Base-by-base conservation (phyloP, 306 rosid species). In the Adenanthera pavonina region DNA sequence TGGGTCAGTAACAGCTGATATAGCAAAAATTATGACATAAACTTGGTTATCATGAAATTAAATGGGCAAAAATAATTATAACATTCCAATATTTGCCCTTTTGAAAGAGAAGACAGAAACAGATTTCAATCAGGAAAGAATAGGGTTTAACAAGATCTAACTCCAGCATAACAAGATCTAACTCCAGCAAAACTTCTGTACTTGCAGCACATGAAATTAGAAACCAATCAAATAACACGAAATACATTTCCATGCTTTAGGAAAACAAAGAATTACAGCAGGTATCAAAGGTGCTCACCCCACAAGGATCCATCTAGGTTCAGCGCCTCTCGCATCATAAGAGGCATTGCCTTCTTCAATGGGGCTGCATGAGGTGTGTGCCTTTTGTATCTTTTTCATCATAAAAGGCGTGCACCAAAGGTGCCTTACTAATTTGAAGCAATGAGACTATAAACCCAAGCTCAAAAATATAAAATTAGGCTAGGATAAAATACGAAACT, bases 91-190 rank as follows among this genome's bases (percentile, higher is more conserved):
- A 33, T 33, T 1, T 12, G 8, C 34, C 68, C 68, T 41, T n/a
- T 40, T 67, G 7, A 40, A 25, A 41, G 8, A n/a, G 14, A 65
- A 38, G 12, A 38, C 12, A 67, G 10, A 41, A 41, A n/a, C 30
- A 70, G 43, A 46, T 79, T 76, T 82, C 68, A 76, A 70, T 74
- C 40, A 81, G 59, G 69, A 44, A 67, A 41, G 13, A n/a, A n/a
- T 40, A 16, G 34, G 12, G 16, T 8, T 16, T 38, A 66, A 16
- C 6, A 15, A 6, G 40, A 65, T 35, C 70, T 7, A 7, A 35
- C 46, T 36, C 44, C 46, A 35, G 44, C 40, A 49, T 38, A 66
- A 16, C 6, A 15, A 6, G 40, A 65, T 35, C 70, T 7, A 7
- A 35, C 69, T 15, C 19, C 70, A 15, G 70, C 46, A 35, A 66